Conservation (phyloP, 1,284 basidiomycete species). For the Heterobasidion parviporum region DNA sequence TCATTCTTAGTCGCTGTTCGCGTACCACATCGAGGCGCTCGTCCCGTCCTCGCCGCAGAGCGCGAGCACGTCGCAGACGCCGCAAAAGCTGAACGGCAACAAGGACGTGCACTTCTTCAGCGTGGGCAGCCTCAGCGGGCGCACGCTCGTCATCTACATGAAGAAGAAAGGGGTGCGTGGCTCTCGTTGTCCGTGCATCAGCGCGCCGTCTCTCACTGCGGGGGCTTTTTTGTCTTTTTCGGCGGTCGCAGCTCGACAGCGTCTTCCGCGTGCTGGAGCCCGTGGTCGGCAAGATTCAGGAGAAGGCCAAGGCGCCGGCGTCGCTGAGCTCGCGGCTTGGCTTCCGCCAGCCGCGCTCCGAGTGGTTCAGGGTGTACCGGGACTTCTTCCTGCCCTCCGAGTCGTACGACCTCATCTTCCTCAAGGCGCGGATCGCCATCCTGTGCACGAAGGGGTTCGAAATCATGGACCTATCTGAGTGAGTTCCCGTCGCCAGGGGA, state of each 20-base stretch:
- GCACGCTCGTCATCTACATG: conserved; percentile 91
- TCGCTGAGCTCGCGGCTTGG: conserved; percentile 67
- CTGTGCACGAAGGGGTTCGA: conserved; percentile 92
- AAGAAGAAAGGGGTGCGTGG: conserved; percentile 82
- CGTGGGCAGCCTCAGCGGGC: conserved; percentile 77
- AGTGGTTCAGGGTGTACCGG: conserved; percentile 88
- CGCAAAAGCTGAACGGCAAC: conserved; percentile 82
- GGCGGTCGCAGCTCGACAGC: conserved; percentile 56
- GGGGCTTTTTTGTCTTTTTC: background rate
- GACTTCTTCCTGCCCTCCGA: conserved; percentile 92
- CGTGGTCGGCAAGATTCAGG: conserved; percentile 77
- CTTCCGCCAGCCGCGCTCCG: conserved; percentile 69
- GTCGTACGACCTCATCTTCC: conserved; percentile 83
- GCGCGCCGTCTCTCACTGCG: too few species aligned
- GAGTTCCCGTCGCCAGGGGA: conserved; percentile 21
- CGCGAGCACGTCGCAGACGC: conserved; percentile 57
- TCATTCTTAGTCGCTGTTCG: conserved; percentile 53
- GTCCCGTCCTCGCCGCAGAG: conserved; percentile 78
- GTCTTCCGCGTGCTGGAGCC: conserved; percentile 94
- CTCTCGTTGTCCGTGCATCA: too few species aligned
- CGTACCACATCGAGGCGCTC: conserved; percentile 92
- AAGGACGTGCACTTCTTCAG: conserved; percentile 94
- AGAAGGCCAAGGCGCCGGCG: conserved; percentile 57
- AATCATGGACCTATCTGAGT: conserved; percentile 93
- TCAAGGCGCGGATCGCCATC: conserved; percentile 87